Conservation (phyloP, 73 alveolate species). For the Symbiodinium natans region DNA sequence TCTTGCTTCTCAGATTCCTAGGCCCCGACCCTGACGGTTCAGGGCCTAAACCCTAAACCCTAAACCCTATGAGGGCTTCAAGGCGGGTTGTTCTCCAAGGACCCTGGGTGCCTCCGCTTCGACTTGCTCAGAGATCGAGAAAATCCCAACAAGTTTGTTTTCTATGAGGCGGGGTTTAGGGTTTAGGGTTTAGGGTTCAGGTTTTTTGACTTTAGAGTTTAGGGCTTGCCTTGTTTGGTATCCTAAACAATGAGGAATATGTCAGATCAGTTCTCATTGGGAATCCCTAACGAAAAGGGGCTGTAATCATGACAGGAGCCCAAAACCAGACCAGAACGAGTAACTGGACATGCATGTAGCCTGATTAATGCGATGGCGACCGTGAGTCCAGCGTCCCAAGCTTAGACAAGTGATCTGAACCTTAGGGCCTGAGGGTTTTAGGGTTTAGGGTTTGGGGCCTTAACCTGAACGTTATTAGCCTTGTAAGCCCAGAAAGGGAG, state of each 20-base stretch:
- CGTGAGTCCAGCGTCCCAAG: too few species aligned
- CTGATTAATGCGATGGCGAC: too few species aligned
- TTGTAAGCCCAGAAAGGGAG: too few species aligned
- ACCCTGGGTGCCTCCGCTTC: slow-evolving; percentile 60
- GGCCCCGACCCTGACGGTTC: too few species aligned
- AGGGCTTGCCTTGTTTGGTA: background rate
- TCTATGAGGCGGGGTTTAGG: background rate
- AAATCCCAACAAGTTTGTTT: background rate
- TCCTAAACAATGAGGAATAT: too few species aligned
- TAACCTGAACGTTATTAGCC: background rate
- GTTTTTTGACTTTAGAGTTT: background rate
- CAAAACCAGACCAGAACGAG: too few species aligned
- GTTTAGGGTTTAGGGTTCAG: background rate
- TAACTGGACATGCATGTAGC: too few species aligned
- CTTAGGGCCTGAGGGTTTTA: background rate
- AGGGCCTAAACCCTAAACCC: too few species aligned
- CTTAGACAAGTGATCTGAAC: background rate
- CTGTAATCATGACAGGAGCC: too few species aligned
- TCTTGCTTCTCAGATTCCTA: too few species aligned
- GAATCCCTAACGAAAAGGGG: too few species aligned
- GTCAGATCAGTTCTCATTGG: too few species aligned
- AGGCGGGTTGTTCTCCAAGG: background rate
- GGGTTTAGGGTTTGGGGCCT: background rate
- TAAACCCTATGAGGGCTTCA: background rate
- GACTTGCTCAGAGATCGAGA: slow-evolving; percentile 64